Base-by-base conservation (phyloP, 352 stramenopile genomes). In the Thraustochytrium striatum region DNA sequence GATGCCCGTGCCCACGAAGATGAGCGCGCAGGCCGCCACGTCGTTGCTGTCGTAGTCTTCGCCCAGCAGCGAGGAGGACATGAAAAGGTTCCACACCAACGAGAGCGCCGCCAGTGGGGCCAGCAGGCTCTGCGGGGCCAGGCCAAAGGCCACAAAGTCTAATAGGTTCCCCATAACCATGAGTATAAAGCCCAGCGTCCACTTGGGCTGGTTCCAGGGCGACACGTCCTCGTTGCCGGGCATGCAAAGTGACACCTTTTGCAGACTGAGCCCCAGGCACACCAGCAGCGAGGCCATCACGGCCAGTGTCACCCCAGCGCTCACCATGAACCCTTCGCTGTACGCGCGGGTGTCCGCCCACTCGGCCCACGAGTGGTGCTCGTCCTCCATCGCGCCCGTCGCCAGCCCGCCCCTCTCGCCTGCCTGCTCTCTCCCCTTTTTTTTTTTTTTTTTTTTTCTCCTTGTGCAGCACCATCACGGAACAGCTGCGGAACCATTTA, bases 71-170 rank as follows among this genome's bases (percentile, higher is more conserved):
- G 91, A 88, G 1, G 90, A 90, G 2, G 91, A 91, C 65, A 96
- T 92, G 44, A 95, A 89, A 84, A 95, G 92, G 83, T 96, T 96
- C 88, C 90, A 95, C 9, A 95, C 91, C 7, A 96, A 85, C 52
- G 88, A 93, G 30, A 95, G 84, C 32, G 91, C 90, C 2, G 91
- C 91, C 58, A 96, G 85, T 32, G 91, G 91, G 36, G 89, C 91
- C 19, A 96, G 72, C 19, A 96, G 83, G 13, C 90, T 94, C 84
- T 94, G 89, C 13, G 91, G 91, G 0, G 91, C 91, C 88, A 96
- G 91, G n/a, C 91, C 91, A 78, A 96, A 94, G 1, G 91, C 91
- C 8, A 95, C 86, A 82, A 96, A 95, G 85, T 96, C 91, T 13
- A 95, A 82, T 8, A 95, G 84, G 28, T 88, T 93, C 41, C 90